phyloP scores from a whole-genome alignment of 805 yeast species.

The Myxozyma nipponensis region DNA sequence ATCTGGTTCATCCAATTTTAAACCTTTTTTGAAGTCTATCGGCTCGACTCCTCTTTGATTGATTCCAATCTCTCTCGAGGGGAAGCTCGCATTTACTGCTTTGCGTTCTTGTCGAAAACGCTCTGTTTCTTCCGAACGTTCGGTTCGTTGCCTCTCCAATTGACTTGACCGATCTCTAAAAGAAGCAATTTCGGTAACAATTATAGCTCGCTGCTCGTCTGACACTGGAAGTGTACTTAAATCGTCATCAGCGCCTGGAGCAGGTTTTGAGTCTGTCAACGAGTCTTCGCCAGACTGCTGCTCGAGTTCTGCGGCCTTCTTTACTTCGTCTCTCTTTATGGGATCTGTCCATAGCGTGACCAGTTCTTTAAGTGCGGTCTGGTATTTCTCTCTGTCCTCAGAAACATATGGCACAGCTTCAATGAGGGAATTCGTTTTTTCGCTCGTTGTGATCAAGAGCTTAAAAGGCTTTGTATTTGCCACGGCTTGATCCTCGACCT shows the following conservation, averaged over 20 bases:
- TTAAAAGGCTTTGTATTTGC: constrained; percentile 8
- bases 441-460: constrained; percentile 1
- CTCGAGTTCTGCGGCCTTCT: background rate
- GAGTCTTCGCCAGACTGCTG: background rate
- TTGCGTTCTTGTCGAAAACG: constrained; percentile 11
- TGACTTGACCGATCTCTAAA: constrained; percentile 27
- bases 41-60: constrained; percentile 4
- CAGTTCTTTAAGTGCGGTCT: constrained; percentile 2
- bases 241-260: constrained; percentile 22
- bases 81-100: constrained; percentile 5
- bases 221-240: constrained; percentile 21
- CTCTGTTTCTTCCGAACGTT: constrained; percentile 24
- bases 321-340: constrained; percentile 3
- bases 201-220: constrained; percentile 23
- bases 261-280: background rate
- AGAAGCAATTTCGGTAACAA: constrained; percentile 22
- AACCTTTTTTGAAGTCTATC: constrained; percentile 1
- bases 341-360: constrained; percentile 20
- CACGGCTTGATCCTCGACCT: constrained; percentile 17
- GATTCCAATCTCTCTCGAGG: background rate
- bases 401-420: background rate
- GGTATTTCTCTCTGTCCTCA: background rate
- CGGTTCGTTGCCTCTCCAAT: constrained; percentile 25
- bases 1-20: constrained; percentile 4
- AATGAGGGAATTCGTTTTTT: background rate